Evolutionary conservation across 1,284 basidiomycete genomes (phyloP), one percentile per base, ranked within the genome.

Genomic region (Papiliotrema nemorosa): DNA sequence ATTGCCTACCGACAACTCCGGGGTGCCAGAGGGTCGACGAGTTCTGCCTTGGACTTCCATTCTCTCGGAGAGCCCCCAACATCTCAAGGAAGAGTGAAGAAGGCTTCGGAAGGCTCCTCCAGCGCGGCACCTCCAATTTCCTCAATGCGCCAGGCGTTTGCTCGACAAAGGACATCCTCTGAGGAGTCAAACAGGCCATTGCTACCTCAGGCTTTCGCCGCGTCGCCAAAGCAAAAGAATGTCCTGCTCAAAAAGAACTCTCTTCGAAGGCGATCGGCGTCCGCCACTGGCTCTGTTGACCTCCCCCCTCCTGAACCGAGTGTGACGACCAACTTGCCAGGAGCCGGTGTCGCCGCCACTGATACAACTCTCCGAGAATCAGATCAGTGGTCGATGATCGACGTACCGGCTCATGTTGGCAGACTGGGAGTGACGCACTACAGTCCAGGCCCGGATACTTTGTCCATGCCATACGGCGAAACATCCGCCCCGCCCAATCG

Each of bases 221-320:
- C 47, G n/a, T 38, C 38, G 1, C 58, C 60, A 2, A 52, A 54
- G 29, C 56, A 47, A 13, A 49, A 56, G 12, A 62, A 63, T 40
- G 39, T 64, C 5, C 45, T 66, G 22, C 40, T 63, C 25, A 66
- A 66, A 50, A 63, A 63, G 39, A 54, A 47, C 26, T 59, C 54
- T n/a, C 20, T 62, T 6, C 22, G 38, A 2, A 45, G 48, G 20
- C 45, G 53, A 14, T 42, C 52, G 2, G 22, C 22, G 7, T 58
- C 57, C 5, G 47, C 39, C 0, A 45, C 49, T 13, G 24, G 39
- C 16, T 40, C 16, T 2, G 40, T 44, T 24, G 34, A 21, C 22
- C 5, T 39, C 18, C 25, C 25, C 10, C n/a, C 20, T 33, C 5
- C 18, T n/a, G 22, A 20, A 4, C 27, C 38, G 16, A 21, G 12